phyloP scores from a whole-genome alignment of 2,329 filamentous ascomycete species.

The Phaeomoniella chlamydospora region DNA sequence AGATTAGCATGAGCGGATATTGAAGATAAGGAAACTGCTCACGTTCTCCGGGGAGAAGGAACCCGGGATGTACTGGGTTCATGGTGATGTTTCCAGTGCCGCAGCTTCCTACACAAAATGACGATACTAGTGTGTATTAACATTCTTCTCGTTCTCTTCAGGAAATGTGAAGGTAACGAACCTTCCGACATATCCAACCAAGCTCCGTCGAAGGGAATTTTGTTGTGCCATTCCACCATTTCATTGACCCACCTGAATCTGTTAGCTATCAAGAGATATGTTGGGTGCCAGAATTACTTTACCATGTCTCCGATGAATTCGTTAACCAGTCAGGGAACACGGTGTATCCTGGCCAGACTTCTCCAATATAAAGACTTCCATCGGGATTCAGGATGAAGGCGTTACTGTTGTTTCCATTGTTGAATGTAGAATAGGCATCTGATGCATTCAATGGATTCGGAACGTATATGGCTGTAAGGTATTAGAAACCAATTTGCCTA shows the following conservation, averaged over 20 bases:
- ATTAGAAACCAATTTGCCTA: no score
- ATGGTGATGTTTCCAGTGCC: conserved; percentile 49
- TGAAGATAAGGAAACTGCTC: no score
- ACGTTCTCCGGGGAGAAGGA: conserved; percentile 48
- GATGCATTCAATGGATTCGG: conserved; percentile 55
- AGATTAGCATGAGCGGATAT: no score
- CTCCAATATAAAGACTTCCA: conserved; percentile 38
- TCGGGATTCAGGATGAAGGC: conserved; percentile 40
- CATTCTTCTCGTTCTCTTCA: no score
- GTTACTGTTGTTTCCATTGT: conserved; percentile 31
- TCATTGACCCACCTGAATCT: conserved; percentile 43
- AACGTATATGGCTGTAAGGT: conserved; percentile 53
- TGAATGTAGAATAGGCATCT: conserved; percentile 44
- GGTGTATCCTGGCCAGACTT: conserved; percentile 44
- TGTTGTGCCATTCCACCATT: conserved; percentile 35
- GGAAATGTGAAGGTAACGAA: no score
- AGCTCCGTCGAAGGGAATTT: conserved; percentile 36
- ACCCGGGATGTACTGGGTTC: conserved; percentile 56
- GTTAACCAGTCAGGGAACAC: conserved; percentile 49
- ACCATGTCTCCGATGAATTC: conserved; percentile 30
- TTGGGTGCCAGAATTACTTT: neutral
- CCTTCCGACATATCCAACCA: conserved; percentile 49
- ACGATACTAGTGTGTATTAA: no score
- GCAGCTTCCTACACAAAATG: conserved; percentile 58
- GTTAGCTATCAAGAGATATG: neutral